phyloP scores from a whole-genome alignment of 768 basidiomycete species.

The Daedaleopsis sinensis region DNA sequence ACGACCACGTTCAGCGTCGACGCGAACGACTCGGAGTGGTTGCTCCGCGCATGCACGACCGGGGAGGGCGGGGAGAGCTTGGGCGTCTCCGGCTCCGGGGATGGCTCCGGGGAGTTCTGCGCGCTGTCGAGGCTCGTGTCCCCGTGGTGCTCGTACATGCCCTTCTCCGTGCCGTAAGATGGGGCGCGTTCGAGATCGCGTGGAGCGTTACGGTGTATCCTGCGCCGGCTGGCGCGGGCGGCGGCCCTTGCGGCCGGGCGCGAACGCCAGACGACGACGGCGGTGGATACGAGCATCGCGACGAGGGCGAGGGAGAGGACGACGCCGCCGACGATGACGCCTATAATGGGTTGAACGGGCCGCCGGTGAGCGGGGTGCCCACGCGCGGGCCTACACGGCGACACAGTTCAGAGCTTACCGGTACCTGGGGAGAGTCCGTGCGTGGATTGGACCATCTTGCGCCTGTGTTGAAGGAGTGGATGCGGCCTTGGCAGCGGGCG shows the following conservation, averaged over 20 bases:
- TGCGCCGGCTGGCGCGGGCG: constrained; percentile 1
- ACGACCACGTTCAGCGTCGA: constrained; percentile 19
- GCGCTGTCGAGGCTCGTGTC: not conserved
- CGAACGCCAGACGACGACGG: constrained; percentile 19
- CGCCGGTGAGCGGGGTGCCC: not conserved
- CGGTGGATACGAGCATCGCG: constrained; percentile 19
- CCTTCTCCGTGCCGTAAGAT: not conserved
- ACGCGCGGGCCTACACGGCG: not conserved
- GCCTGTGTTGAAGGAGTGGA: not conserved
- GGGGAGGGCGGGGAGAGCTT: not conserved
- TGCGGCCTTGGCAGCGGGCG: not conserved
- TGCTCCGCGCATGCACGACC: not conserved
- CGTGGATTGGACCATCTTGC: constrained; percentile 16
- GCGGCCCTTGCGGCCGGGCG: constrained; percentile 7
- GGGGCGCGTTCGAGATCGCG: constrained; percentile 7
- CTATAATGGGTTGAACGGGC: not conserved
- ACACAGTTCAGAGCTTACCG: not conserved
- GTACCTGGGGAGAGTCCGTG: constrained; percentile 19
- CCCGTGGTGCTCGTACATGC: not conserved
- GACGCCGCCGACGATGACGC: constrained; percentile 18
- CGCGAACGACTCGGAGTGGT: not conserved
- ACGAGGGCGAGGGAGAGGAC: constrained; percentile 12
- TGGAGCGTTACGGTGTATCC: not conserved
- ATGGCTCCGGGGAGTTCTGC: not conserved
- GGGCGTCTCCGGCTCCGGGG: constrained; percentile 3